Conservation (phyloP, 1,139 yeast species). For the Geotrichum klebahnii region DNA sequence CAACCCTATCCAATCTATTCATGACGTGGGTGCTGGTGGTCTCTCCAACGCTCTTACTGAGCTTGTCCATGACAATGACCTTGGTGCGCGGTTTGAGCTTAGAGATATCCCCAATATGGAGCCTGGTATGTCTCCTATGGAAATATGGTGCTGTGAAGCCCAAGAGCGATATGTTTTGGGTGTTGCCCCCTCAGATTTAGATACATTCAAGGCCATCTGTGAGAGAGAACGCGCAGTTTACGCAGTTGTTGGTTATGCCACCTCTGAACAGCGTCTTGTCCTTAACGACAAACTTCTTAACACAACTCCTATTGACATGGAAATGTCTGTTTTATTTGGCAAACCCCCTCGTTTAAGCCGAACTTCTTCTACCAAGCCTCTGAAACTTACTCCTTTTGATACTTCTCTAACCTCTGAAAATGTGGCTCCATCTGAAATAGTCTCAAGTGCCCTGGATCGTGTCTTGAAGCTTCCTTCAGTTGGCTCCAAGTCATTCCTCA, state of each 20-base stretch:
- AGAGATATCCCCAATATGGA: conserved; percentile 88
- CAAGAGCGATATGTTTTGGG: conserved; percentile 97
- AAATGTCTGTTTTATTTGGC: conserved; percentile 94
- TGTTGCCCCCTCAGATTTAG: conserved; percentile 75
- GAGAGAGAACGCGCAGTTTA: conserved; percentile 93
- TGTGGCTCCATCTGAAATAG: conserved; percentile 22
- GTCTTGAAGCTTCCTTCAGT: conserved; percentile 90
- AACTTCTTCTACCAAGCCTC: conserved; percentile 60
- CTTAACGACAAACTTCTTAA: conserved; percentile 73
- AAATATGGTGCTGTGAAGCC: conserved; percentile 99
- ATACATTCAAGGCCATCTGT: conserved; percentile 71
- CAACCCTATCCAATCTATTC: conserved; percentile 92
- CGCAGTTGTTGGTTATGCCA: conserved; percentile 94
- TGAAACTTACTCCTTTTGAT: conserved; percentile 53
- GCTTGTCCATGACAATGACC: conserved; percentile 90
- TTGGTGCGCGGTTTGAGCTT: conserved; percentile 90
- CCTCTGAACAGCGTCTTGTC: conserved; percentile 75
- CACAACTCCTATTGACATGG: conserved; percentile 88
- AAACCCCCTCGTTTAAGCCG: conserved; percentile 95
- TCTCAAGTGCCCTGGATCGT: conserved; percentile 58
- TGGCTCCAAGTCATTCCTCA: conserved; percentile 89
- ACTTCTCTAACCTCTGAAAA: conserved; percentile 32
- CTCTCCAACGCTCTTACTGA: conserved; percentile 96
- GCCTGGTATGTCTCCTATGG: conserved; percentile 99
- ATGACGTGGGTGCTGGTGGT: conserved; percentile 99